Conservation (phyloP, 2,329 filamentous ascomycete species). For the Orbilia ellipsospora region DNA sequence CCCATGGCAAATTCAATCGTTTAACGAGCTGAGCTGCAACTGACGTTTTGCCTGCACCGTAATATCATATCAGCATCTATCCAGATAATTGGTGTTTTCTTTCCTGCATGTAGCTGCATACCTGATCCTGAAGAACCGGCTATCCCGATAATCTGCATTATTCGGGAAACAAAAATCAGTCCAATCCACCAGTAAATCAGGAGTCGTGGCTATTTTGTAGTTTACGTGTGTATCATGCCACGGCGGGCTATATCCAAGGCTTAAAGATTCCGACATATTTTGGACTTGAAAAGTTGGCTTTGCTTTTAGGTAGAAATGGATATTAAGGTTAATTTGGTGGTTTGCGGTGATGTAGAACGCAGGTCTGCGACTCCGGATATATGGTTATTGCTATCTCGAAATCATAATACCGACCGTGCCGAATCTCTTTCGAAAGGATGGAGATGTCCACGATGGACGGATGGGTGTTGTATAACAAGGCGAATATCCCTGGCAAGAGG, state of each 20-base stretch:
- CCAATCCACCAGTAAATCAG: not conserved
- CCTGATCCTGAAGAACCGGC: slow-evolving; percentile 92
- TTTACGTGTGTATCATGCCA: slow-evolving; percentile 77
- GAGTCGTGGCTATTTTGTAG: not conserved
- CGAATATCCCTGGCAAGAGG: no score
- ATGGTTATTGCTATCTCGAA: slow-evolving; percentile 6
- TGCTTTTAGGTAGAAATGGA: no score
- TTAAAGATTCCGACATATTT: slow-evolving; percentile 66
- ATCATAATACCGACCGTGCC: slow-evolving; percentile 1
- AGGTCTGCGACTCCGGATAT: no score
- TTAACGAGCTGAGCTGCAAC: slow-evolving; percentile 90
- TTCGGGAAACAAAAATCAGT: slow-evolving; percentile 3
- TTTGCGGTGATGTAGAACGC: no score
- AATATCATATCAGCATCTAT: not conserved
- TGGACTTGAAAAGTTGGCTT: not conserved
- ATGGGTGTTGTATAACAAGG: no score
- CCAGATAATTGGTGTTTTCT: not conserved
- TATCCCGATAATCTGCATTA: slow-evolving; percentile 80
- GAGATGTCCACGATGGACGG: no score
- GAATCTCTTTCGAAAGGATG: no score
- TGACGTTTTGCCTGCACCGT: slow-evolving; percentile 79
- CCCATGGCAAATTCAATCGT: slow-evolving; percentile 92
- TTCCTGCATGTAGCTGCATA: slow-evolving; percentile 2
- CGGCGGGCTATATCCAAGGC: slow-evolving; percentile 78
- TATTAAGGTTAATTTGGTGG: no score